These are phyloP conservation scores for Lepidium campestre DNA, from an alignment of 441 rosid genomes.

Conservation along the genomic window DNA sequence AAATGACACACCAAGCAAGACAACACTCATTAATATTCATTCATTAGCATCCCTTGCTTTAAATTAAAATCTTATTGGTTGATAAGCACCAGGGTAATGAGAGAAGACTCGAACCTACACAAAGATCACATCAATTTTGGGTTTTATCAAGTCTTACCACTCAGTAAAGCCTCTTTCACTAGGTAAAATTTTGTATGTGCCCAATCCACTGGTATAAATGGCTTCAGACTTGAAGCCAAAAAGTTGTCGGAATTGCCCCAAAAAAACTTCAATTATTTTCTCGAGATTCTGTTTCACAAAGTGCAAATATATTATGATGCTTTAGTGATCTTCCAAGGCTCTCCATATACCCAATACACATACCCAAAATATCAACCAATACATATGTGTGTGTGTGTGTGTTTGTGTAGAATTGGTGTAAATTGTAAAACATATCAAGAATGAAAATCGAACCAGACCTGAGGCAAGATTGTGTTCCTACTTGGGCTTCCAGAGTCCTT, in stretches of 20 bases:
- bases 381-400: too few relatives aligned
- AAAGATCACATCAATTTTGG: background rate
- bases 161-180: constrained; percentile 87
- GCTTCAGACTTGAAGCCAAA: constrained; percentile 70
- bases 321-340: constrained; percentile 5
- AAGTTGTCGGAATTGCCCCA: constrained; percentile 92
- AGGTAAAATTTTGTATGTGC: constrained; percentile 52
- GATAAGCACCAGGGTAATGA: background rate
- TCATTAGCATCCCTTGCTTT: background rate
- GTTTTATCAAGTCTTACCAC: constrained; percentile 46
- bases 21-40: background rate
- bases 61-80: background rate
- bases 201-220: constrained; percentile 45
- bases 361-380: background rate
- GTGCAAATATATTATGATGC: constrained; percentile 12
- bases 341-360: background rate
- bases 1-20: background rate
- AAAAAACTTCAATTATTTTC: constrained; percentile 69
- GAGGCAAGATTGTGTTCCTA: constrained; percentile 42
- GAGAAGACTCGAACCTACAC: background rate
- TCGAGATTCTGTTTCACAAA: constrained; percentile 68
- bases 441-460: constrained; percentile 42
- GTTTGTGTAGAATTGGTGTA: background rate
- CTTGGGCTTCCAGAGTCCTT: constrained; percentile 37
- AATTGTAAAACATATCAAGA: background rate